phyloP scores from a whole-genome alignment of 139 green algal genomes.

The Tetraselmis chui region DNA sequence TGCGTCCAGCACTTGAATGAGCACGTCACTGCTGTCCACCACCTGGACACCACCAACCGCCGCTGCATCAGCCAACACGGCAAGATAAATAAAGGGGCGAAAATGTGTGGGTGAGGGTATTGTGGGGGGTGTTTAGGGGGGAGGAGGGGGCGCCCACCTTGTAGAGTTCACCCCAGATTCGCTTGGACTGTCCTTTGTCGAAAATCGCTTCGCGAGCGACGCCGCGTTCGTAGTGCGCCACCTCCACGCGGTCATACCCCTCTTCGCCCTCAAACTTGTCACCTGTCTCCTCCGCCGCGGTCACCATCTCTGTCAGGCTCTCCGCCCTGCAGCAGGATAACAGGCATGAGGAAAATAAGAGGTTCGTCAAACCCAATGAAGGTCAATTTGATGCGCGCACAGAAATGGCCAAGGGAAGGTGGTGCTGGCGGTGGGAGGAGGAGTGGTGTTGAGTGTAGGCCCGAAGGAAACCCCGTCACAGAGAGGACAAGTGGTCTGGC shows the following conservation, averaged over 20 bases:
- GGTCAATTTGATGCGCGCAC: too few species aligned
- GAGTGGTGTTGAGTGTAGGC: too few species aligned
- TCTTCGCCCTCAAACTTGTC: not conserved
- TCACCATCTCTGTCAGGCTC: not conserved
- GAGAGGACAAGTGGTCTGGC: too few species aligned
- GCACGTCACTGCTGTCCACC: conserved; percentile 91
- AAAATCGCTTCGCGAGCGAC: conserved; percentile 43
- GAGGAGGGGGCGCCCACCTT: conserved; percentile 52
- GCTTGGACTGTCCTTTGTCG: conserved; percentile 91
- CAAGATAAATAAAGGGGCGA: too few species aligned
- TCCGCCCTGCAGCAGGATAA: not conserved
- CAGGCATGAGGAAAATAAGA: too few species aligned
- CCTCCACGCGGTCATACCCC: conserved; percentile 2
- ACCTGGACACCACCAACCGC: too few species aligned
- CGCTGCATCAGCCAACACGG: too few species aligned
- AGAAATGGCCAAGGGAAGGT: not conserved
- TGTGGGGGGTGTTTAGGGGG: not conserved
- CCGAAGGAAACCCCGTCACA: too few species aligned
- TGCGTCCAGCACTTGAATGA: conserved; percentile 97
- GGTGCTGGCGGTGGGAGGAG: too few species aligned
- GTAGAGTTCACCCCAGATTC: conserved; percentile 99
- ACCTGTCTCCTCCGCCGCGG: not conserved
- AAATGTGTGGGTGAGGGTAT: not conserved
- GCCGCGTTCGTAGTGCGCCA: not conserved
- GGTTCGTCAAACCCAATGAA: too few species aligned